A percentile compares a stretch with the other conserved stretches of the same genome.
Conservation (phyloP, 78 protist species). For the Bigelowiella natans region DNA sequence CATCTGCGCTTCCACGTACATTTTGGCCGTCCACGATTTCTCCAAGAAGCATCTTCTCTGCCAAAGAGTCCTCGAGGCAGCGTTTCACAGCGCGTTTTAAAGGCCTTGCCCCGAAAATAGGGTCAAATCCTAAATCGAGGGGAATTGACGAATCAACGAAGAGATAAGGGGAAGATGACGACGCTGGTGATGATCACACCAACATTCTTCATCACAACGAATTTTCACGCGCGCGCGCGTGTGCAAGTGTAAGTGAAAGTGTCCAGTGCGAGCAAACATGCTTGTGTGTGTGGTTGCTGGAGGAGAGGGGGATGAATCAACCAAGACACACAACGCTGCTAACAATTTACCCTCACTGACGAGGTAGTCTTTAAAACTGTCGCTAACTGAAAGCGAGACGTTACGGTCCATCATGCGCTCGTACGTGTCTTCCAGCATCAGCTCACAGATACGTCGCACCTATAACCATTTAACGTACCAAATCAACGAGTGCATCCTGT, state of each 20-base stretch:
- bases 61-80: conserved; percentile 35
- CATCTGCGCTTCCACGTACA: too few relatives aligned
- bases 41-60: neutral
- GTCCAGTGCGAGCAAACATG: too few relatives aligned
- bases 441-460: neutral
- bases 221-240: too few relatives aligned
- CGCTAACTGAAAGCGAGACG: neutral
- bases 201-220: too few relatives aligned
- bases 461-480: neutral
- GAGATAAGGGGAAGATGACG: too few relatives aligned
- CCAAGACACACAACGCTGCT: too few relatives aligned
- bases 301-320: too few relatives aligned
- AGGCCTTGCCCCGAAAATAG: conserved; percentile 88
- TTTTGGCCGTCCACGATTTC: neutral
- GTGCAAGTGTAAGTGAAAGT: too few relatives aligned
- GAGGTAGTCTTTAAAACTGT: neutral
- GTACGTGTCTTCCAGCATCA: neutral
- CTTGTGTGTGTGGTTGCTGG: too few relatives aligned
- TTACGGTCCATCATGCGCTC: neutral
- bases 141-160: too few relatives aligned
- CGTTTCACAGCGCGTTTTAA: conserved; percentile 68
- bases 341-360: neutral
- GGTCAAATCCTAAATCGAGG: conserved; percentile 61
- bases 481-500: neutral
- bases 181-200: too few relatives aligned